Conservation (phyloP, 306 rosid genomes). For the Prosopis cineraria region DNA sequence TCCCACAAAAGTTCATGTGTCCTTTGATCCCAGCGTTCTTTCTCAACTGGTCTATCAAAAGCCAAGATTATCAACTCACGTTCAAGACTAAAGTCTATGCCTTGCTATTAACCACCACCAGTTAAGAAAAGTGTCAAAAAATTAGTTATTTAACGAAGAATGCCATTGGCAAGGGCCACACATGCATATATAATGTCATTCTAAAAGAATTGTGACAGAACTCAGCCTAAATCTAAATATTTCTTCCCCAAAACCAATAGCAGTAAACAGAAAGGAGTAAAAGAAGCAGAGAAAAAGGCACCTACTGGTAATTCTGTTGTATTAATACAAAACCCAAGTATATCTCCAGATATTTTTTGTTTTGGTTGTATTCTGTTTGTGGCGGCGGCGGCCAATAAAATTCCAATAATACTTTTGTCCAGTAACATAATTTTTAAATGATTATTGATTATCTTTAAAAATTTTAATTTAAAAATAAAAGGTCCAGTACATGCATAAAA, state of each 20-base stretch:
- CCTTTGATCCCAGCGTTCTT: conserved; percentile 29
- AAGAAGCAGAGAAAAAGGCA: not conserved
- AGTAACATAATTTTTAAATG: too few species aligned
- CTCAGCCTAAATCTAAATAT: not conserved
- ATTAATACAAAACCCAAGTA: not conserved
- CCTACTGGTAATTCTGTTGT: not conserved
- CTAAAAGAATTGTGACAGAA: not conserved
- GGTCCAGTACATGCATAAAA: not conserved
- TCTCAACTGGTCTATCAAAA: conserved; percentile 25
- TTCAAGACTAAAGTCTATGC: conserved; percentile 2
- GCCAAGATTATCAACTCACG: not conserved
- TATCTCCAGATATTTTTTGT: not conserved
- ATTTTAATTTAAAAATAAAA: too few species aligned
- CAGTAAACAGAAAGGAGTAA: not conserved
- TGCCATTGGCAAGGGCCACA: not conserved
- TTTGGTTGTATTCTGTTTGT: not conserved
- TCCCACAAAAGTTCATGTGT: conserved; percentile 2
- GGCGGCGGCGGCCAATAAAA: not conserved
- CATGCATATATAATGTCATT: not conserved
- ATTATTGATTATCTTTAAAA: too few species aligned
- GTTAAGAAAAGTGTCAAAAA: not conserved
- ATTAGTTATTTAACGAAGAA: not conserved
- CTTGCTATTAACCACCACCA: not conserved
- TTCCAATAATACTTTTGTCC: not conserved
- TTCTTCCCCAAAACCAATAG: not conserved